Percentiles rank a stretch among this genome's conserved stretches.
Evolutionary conservation across 495 filamentous ascomycete species (phyloP).

Genomic region (Xylaria intraflava): DNA sequence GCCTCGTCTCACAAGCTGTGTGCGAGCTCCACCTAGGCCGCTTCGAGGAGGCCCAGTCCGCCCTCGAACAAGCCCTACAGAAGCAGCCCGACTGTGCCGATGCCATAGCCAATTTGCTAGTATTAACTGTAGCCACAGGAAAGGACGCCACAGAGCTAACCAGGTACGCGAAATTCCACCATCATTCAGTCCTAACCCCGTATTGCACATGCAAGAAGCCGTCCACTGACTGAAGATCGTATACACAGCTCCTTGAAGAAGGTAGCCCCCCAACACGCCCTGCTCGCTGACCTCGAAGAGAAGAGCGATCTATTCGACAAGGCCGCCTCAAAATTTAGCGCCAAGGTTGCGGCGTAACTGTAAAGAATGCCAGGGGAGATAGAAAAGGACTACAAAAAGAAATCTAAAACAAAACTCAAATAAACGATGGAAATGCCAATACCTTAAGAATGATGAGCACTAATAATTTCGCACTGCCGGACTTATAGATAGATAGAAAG

Average conservation of each 20-base stretch:
- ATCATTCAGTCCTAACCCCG: constrained; percentile 10
- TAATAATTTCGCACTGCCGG: neutral
- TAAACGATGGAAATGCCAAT: neutral
- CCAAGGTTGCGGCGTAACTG: constrained; percentile 57
- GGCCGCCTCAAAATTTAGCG: constrained; percentile 68
- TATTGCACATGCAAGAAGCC: constrained; percentile 22
- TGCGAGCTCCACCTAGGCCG: constrained; percentile 88
- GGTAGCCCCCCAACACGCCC: constrained; percentile 53
- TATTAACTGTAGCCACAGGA: constrained; percentile 68
- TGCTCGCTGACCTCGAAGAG: constrained; percentile 63
- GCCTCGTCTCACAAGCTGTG: constrained; percentile 80
- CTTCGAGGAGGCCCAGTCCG: constrained; percentile 80
- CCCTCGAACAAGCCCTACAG: constrained; percentile 69
- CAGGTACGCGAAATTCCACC: constrained; percentile 39
- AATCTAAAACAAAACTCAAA: too few species aligned
- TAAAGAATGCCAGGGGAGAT: neutral
- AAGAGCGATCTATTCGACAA: constrained; percentile 75
- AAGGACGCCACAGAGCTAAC: constrained; percentile 56
- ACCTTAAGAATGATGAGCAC: neutral
- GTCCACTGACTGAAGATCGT: neutral
- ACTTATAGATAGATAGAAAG: neutral
- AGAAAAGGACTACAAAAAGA: neutral
- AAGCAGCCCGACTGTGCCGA: constrained; percentile 65
- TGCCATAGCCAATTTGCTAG: constrained; percentile 72
- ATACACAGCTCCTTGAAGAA: constrained; percentile 46